Conservation (phyloP, 352 stramenopile species). For the Globisporangium barbulae region DNA sequence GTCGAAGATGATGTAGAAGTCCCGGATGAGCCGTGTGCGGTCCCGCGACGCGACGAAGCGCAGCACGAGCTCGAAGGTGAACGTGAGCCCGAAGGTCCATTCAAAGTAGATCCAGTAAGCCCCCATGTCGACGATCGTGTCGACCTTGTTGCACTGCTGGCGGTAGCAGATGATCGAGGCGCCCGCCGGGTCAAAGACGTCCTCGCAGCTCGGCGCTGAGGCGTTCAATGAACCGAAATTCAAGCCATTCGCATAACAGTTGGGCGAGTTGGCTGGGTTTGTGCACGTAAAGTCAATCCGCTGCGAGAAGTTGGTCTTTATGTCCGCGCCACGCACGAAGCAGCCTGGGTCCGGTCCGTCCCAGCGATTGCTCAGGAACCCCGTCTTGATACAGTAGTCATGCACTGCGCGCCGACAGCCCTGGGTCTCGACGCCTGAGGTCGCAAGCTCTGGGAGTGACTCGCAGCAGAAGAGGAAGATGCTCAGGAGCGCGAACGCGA, state of each 20-base stretch:
- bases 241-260: constrained; percentile 46
- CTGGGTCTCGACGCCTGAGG: constrained; percentile 35
- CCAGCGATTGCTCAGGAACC: constrained; percentile 16
- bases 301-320: constrained; percentile 26
- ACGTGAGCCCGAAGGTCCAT: constrained; percentile 54
- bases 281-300: constrained; percentile 48
- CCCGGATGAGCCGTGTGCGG: constrained; percentile 34
- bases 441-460: constrained; percentile 60
- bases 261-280: not conserved
- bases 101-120: constrained; percentile 80
- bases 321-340: constrained; percentile 33
- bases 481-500: constrained; percentile 51
- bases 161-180: constrained; percentile 43
- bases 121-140: constrained; percentile 54
- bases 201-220: constrained; percentile 24
- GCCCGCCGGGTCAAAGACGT: constrained; percentile 30
- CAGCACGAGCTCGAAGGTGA: constrained; percentile 52
- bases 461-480: constrained; percentile 70
- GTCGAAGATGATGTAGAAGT: constrained; percentile 69
- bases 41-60: constrained; percentile 51
- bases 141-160: constrained; percentile 38
- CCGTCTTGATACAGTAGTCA: constrained; percentile 41
- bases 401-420: constrained; percentile 48
- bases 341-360: constrained; percentile 39
- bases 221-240: constrained; percentile 52